Evolutionary conservation across 2,329 filamentous ascomycete genomes (phyloP), one percentile per base, ranked within the genome.

Genomic region (Penicillium capsulatum): DNA sequence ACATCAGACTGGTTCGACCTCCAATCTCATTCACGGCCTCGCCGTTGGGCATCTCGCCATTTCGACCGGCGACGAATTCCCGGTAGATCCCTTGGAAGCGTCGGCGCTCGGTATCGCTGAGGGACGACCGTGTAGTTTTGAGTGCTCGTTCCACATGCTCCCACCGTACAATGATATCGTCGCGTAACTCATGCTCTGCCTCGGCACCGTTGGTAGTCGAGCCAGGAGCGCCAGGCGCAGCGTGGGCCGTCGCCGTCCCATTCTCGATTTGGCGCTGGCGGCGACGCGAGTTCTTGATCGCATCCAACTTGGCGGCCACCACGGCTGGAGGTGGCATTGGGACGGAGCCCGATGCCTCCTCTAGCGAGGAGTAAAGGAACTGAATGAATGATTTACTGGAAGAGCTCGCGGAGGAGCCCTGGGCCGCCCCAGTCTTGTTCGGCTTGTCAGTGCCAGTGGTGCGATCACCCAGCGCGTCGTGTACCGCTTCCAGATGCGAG

Each of bases 401-500:
- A 59, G 36, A 65, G 61, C 47, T 43, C 34, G 57, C 36, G 30
- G 58, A 52, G 3, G 66, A 57, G 15, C 50, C 46, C 32, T 60
- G 63, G 5, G 51, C 45, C 7, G 47, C 50, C 17, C 56, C 53
- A 17, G 61, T 55, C 22, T 55, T 65, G 48, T 28, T 53, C 33
- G 42, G 33, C 44, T 76, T 71, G 19, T 80, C 72, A 13, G 43
- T 40, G 7, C 48, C 48, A 0, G 57, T 40, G 6, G 58, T 53
- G 20, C 52, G 56, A 55, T 83, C 79, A 38, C 80, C 83, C 0
- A 98, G 77, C 2, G 94, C 81, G 52, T 96, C 90, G 60, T 98
- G 92, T 49, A 98, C 96, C 17, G 92, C 92, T 68, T 97, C 91
- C 4, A 98, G 76, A 62, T 98, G 92, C 0, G 92, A 90, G 53